These are phyloP conservation scores for Oryza meyeriana DNA, from an alignment of 176 grass and related monocot species.

Conservation along the genomic window DNA sequence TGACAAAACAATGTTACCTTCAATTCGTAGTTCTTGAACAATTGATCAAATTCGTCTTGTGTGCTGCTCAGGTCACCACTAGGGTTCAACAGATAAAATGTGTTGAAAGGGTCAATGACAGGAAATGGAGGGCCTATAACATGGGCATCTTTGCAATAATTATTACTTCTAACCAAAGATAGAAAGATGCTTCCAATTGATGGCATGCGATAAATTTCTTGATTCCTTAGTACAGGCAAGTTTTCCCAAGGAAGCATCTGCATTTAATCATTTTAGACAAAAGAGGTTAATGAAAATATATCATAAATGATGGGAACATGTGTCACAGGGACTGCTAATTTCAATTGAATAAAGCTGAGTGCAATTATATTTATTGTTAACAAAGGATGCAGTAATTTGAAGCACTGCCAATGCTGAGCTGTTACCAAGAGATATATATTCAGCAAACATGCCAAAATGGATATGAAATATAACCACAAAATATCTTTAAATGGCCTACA, in stretches of 20 bases:
- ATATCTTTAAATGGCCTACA: neutral
- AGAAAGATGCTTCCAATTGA: conserved; percentile 57
- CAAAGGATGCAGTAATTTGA: neutral
- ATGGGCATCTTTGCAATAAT: conserved; percentile 26
- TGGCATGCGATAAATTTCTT: conserved; percentile 90
- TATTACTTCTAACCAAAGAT: conserved; percentile 48
- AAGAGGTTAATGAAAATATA: conserved; percentile 25
- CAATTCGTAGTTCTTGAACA: conserved; percentile 67
- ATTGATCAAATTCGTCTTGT: conserved; percentile 55
- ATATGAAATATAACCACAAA: conserved; percentile 16
- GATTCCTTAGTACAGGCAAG: conserved; percentile 67
- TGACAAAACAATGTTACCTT: conserved; percentile 46
- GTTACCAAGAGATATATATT: neutral
- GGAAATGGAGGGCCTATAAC: conserved; percentile 45
- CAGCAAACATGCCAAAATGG: conserved; percentile 3
- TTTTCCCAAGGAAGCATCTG: conserved; percentile 99
- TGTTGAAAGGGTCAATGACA: conserved; percentile 57
- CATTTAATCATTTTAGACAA: conserved; percentile 32
- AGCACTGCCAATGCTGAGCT: neutral
- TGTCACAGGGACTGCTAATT: neutral
- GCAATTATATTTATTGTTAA: neutral
- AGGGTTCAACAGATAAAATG: conserved; percentile 84
- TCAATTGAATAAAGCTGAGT: neutral
- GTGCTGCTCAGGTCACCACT: conserved; percentile 61
- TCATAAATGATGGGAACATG: neutral